Evolutionary conservation across 176 grass and related monocot species (phyloP).

Genomic region (Aegilops speltoides): DNA sequence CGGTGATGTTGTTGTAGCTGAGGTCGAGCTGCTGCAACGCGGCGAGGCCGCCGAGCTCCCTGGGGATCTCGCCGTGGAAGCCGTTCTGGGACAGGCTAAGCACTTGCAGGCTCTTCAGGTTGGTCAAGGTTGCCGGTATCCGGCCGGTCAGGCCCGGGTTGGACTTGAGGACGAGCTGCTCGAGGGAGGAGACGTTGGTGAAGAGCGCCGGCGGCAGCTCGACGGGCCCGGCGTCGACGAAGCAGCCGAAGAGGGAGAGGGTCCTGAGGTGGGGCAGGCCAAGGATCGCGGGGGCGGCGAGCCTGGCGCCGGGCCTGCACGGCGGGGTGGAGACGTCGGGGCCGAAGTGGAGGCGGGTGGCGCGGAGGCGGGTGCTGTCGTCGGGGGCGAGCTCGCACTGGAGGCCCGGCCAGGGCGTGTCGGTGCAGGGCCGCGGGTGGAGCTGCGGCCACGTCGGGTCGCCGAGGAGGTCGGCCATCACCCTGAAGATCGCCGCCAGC

Average conservation of each 20-base stretch:
- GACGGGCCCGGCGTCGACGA: neutral
- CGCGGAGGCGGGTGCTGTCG: slow-evolving; percentile 53
- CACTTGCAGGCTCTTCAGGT: slow-evolving; percentile 43
- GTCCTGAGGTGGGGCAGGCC: slow-evolving; percentile 67
- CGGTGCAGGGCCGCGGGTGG: slow-evolving; percentile 77
- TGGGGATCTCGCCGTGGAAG: slow-evolving; percentile 52
- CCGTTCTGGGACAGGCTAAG: slow-evolving; percentile 77
- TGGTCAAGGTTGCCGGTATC: slow-evolving; percentile 44
- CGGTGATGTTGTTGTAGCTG: slow-evolving; percentile 72
- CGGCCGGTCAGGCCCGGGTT: slow-evolving; percentile 55
- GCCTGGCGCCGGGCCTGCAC: slow-evolving; percentile 48
- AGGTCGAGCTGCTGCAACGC: slow-evolving; percentile 72
- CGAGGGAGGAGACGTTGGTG: slow-evolving; percentile 43
- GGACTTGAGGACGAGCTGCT: slow-evolving; percentile 77
- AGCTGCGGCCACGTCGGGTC: slow-evolving; percentile 62
- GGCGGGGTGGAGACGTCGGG: slow-evolving; percentile 62
- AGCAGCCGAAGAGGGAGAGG: slow-evolving; percentile 74
- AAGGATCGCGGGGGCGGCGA: slow-evolving; percentile 47
- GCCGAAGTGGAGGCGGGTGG: slow-evolving; percentile 73
- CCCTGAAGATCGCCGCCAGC: slow-evolving; percentile 58
- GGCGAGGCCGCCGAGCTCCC: slow-evolving; percentile 47
- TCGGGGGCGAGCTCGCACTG: slow-evolving; percentile 58
- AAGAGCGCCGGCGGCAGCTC: slow-evolving; percentile 59
- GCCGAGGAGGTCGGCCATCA: slow-evolving; percentile 56
- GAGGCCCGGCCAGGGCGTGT: slow-evolving; percentile 80